These are phyloP conservation scores for Torulaspora maleeae DNA, from an alignment of 805 yeast species.

Conservation along the genomic window DNA sequence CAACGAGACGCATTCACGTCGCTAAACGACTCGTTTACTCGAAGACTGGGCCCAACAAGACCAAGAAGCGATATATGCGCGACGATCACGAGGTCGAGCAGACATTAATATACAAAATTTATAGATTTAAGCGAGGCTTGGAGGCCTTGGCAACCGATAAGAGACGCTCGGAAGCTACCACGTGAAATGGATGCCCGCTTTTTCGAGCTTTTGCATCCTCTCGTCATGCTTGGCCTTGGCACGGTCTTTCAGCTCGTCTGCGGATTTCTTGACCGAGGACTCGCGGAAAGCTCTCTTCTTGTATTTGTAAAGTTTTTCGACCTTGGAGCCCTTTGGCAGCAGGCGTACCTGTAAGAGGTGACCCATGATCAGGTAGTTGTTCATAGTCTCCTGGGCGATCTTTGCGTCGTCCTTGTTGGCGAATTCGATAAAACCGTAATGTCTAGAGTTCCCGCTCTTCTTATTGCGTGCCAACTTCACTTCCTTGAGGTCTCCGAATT, in stretches of 20 bases:
- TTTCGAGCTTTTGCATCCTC: conserved; percentile 34
- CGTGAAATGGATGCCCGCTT: conserved; percentile 38
- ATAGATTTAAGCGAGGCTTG: background rate
- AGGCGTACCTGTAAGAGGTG: conserved; percentile 71
- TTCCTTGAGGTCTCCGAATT: conserved; percentile 81
- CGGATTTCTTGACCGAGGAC: conserved; percentile 30
- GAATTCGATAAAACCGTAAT: conserved; percentile 87
- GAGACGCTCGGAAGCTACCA: conserved; percentile 17
- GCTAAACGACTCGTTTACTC: conserved; percentile 3
- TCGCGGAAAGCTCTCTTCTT: conserved; percentile 35
- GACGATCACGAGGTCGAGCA: conserved; percentile 5
- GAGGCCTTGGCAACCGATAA: too few species aligned
- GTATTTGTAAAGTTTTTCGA: conserved; percentile 37
- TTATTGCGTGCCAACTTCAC: conserved; percentile 83
- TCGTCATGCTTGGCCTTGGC: conserved; percentile 33
- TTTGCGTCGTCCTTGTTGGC: conserved; percentile 68
- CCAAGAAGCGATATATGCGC: conserved; percentile 5
- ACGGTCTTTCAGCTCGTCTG: conserved; percentile 32
- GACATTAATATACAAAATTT: conserved; percentile 3
- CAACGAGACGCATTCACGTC: conserved; percentile 2
- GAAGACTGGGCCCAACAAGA: conserved; percentile 1
- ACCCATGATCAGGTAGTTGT: conserved; percentile 84
- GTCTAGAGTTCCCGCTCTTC: conserved; percentile 85
- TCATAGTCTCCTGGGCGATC: conserved; percentile 92
- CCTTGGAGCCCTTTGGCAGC: conserved; percentile 45